Base-by-base conservation (phyloP, 306 rosid genomes). In the Cucurbita argyrosperma region DNA sequence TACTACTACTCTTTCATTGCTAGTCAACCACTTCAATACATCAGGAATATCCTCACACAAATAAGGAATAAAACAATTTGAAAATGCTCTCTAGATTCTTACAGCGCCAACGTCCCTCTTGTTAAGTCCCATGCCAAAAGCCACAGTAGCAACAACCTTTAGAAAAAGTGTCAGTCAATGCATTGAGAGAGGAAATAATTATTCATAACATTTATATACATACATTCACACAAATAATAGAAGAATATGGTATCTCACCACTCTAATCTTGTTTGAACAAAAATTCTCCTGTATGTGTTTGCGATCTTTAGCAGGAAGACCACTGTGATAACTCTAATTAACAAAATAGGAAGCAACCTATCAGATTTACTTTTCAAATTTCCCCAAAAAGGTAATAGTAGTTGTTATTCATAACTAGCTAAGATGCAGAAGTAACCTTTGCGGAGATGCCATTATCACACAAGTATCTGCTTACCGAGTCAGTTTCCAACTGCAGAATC, bases 111-210 rank as follows among this genome's bases (percentile, higher is more conserved):
- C 93, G 69, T 89, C 98, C 56, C 89, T 85, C 86, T 94, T 94
- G 84, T 94, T 92, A 52, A 94, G 87, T 76, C 98, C 98, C 98
- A 94, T 94, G 80, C 98, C 98, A 81, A 94, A 94, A 55, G 98
- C 97, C 83, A 94, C 96, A 72, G 98, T 94, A 78, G 98, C 98
- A 78, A 94, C 97, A 79, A 94, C 96, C 97, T 90, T 47, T 79
- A 78, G 80, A 81, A 81, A 72, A 68, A 64, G 26, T 55, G 78
- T 59, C 57, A 68, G 69, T 78, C 37, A 84, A 56, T 62, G 46
- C 66, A 76, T 71, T 71, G 49, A 54, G 47, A 58, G 71, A 75
- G 76, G 55, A 45, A 79, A 70, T 76, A 38, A 35, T 69, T 66
- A 26, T 75, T 46, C 66, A 39, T 67, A 50, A 71, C 39, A 10